Evolutionary conservation across 2,329 filamentous ascomycete species (phyloP), one percentile per base, ranked within the genome.

Genomic region (Waltergamsia citrina): DNA sequence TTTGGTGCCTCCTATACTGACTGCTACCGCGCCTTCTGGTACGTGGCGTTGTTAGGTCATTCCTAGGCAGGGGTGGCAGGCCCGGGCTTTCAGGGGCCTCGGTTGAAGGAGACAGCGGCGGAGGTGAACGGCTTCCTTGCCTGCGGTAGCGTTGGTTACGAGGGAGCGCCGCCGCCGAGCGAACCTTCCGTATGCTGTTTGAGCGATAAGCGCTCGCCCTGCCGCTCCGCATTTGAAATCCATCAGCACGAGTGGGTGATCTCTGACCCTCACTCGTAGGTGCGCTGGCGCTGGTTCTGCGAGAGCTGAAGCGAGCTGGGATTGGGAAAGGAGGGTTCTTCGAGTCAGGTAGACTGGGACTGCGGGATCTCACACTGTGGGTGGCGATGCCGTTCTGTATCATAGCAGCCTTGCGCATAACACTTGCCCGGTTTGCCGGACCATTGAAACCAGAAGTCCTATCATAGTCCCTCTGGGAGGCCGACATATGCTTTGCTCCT

Each of bases 251-350:
- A 1, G 81, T 86, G 2, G 87, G 87, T 51, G 85, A 94, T 41
- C 77, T 72, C 26, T 78, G 79, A 4, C 83, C 83, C 41, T 94
- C 86, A 40, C 74, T 76, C 6, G 31, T 34, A 1, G 70, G 67
- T 3, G 67, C 65, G 51, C 83, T 87, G 33, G 71, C 64, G 43
- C 72, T 80, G 39, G 78, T 58, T 47, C 81, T 79, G 39, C 87
- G 77, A 6, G 88, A 98, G 57, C 90, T 96, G 20, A 85, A 84
- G 37, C 92, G 71, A 4, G 80, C 81, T 0, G 92, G 92, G 6
- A 98, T 94, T 0, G 92, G 88, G 63, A 94, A 95, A 1, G 92
- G 92, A 19, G 92, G 88, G 34, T 75, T 67, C 20, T 55, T 61
- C 35, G 63, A 40, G 39, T 77, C 85, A 32, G 64, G 68, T 34